Evolutionary conservation across 345 rosid species (phyloP).

Genomic region (Murraya paniculata): DNA sequence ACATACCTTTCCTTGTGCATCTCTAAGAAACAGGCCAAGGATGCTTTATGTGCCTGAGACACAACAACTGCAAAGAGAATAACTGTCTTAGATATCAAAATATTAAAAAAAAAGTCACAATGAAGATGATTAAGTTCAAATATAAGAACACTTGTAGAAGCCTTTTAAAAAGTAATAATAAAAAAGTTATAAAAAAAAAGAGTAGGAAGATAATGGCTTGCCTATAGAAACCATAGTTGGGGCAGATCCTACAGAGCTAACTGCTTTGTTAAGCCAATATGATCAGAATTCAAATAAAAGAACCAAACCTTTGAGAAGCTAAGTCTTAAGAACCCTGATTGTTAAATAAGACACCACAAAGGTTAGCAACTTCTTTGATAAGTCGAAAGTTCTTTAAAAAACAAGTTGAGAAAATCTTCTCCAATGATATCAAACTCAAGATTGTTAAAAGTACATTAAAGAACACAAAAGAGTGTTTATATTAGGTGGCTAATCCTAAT

Average conservation of each 20-base stretch:
- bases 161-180: background rate
- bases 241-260: constrained; percentile 28
- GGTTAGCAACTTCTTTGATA: too few species aligned
- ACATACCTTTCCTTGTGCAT: constrained; percentile 78
- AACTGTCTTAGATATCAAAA: background rate
- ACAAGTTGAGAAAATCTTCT: too few species aligned
- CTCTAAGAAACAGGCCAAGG: constrained; percentile 80
- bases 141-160: background rate
- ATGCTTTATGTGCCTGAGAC: constrained; percentile 83
- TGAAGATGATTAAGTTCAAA: background rate
- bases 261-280: constrained; percentile 28
- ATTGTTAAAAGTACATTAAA: too few species aligned
- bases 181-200: background rate
- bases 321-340: too few species aligned
- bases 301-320: too few species aligned
- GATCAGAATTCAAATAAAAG: too few species aligned
- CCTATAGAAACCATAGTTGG: constrained; percentile 46
- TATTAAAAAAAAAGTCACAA: background rate
- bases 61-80: constrained; percentile 43
- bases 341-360: too few species aligned
- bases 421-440: too few species aligned
- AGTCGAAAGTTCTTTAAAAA: too few species aligned
- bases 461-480: too few species aligned
- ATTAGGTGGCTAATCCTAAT: too few species aligned
- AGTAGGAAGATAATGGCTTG: constrained; percentile 8